Evolutionary conservation across 2,329 filamentous ascomycete species (phyloP).

Genomic region (Cylindrodendrum hubeiense): DNA sequence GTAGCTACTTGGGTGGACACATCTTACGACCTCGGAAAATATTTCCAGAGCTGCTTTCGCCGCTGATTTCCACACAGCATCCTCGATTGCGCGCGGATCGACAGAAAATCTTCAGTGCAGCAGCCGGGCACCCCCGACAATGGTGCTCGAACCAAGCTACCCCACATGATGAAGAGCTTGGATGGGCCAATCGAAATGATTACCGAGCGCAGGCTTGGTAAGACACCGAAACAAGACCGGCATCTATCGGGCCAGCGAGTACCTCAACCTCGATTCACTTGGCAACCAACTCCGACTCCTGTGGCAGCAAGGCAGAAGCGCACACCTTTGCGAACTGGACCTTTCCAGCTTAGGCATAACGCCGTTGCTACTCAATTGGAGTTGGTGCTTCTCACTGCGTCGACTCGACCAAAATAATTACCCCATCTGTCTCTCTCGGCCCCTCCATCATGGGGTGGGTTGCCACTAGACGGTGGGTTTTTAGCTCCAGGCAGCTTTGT

Average conservation of each 20-base stretch:
- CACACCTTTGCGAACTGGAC: not conserved
- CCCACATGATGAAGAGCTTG: not conserved
- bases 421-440: not conserved
- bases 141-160: too few species aligned
- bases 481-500: conserved; percentile 15
- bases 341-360: not conserved
- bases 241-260: conserved; percentile 4
- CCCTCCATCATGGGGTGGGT: conserved; percentile 25
- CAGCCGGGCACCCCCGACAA: not conserved
- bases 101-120: too few species aligned
- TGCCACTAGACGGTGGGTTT: conserved; percentile 6
- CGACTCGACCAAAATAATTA: not conserved
- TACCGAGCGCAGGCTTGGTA: not conserved
- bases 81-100: too few species aligned
- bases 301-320: not conserved
- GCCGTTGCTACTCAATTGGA: not conserved
- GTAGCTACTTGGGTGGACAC: too few species aligned
- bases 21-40: too few species aligned
- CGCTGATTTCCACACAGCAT: too few species aligned
- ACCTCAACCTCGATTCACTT: too few species aligned
- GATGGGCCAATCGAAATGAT: conserved; percentile 4
- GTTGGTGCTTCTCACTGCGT: not conserved
- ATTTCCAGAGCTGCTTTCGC: too few species aligned
- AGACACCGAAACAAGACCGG: conserved; percentile 9
- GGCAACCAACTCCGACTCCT: not conserved